Percentiles rank a stretch among this genome's conserved stretches.
Conservation (phyloP, 495 filamentous ascomycete genomes). For the Hypomontagnella submonticulosa region DNA sequence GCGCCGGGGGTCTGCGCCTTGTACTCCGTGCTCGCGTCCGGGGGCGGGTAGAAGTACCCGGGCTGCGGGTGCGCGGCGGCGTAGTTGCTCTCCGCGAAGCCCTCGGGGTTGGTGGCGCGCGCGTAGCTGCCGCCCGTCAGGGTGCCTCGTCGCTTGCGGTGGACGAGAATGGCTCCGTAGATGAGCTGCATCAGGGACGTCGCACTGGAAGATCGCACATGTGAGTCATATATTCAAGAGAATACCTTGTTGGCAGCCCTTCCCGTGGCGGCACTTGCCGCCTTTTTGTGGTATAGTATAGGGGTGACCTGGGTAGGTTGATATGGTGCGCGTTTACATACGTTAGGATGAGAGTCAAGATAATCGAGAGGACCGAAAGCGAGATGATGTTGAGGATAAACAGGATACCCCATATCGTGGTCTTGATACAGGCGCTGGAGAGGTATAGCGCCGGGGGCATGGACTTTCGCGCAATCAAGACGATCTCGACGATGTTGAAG, state of each 20-base stretch:
- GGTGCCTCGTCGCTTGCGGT: slow-evolving; percentile 37
- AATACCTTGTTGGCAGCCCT: neutral
- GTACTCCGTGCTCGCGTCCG: slow-evolving; percentile 31
- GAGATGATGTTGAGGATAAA: slow-evolving; percentile 28
- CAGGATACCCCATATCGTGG: slow-evolving; percentile 34
- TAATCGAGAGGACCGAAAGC: slow-evolving; percentile 16
- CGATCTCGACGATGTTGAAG: slow-evolving; percentile 40
- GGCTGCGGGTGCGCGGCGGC: slow-evolving; percentile 4
- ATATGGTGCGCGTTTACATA: slow-evolving; percentile 19
- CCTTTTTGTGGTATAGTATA: neutral
- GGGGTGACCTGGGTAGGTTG: neutral
- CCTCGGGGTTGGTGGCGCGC: slow-evolving; percentile 18
- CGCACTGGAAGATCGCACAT: slow-evolving; percentile 12
- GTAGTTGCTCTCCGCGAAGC: slow-evolving; percentile 8
- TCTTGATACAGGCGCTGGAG: slow-evolving; percentile 36
- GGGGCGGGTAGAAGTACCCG: slow-evolving; percentile 21
- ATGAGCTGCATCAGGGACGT: slow-evolving; percentile 36
- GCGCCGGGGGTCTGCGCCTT: slow-evolving; percentile 17
- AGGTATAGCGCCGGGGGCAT: slow-evolving; percentile 40
- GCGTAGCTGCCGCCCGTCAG: slow-evolving; percentile 28
- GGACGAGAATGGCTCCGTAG: slow-evolving; percentile 39
- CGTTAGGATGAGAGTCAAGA: slow-evolving; percentile 31
- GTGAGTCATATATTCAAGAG: slow-evolving; percentile 11
- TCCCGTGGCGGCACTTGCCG: neutral
- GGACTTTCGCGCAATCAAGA: slow-evolving; percentile 31